Base-by-base conservation (phyloP, 1,284 basidiomycete genomes). In the Calocybe gambosa region DNA sequence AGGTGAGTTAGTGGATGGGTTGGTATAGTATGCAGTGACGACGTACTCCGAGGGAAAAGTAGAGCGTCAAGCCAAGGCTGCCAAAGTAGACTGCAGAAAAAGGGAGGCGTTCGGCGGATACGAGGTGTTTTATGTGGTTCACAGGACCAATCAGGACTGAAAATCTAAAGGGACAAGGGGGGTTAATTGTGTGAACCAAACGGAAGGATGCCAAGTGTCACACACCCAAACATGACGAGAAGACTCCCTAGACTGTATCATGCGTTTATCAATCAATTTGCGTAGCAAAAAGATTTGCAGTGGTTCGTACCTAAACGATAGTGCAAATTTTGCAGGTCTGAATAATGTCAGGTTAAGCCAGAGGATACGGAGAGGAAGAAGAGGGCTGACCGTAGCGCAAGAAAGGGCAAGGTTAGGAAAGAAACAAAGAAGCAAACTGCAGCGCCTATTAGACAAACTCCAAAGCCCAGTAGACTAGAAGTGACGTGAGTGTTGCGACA, bases 351-450 rank as follows among this genome's bases (percentile, higher is more conserved):
- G 44, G 39, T 23, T 39, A 3, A 28, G 20, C 12, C 42, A 42
- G 19, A 42, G 6, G 13, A 28, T 12, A n/a, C 7, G 35, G 8
- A 16, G 10, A 26, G 9, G 37, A 21, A n/a, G 29, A 25, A 7
- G 29, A 15, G 7, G 50, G 39, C 34, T 19, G 15, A 43, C 52
- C 69, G 48, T 46, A 73, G 66, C 62, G 63, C 43, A 94, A 54
- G 5, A 84, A 93, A 65, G 3, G 94, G 93, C 18, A 96, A 71
- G 12, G 91, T 93, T 50, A 98, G 63, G 71, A 99, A 99, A 12
- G 93, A 84, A 43, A 99, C 87, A 52, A 92, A 84, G 75, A 99
- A 99, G 70, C 95, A 99, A 1, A 94, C 88, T 33, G 82, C 84
- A 4, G 93, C 93, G 8, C 95, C 95, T 15, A 89, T 69, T 39